A percentile compares a stretch with the other conserved stretches of the same genome.
Evolutionary conservation across 2,329 filamentous ascomycete genomes (phyloP).

Genomic region (Atkinsonella texensis): DNA sequence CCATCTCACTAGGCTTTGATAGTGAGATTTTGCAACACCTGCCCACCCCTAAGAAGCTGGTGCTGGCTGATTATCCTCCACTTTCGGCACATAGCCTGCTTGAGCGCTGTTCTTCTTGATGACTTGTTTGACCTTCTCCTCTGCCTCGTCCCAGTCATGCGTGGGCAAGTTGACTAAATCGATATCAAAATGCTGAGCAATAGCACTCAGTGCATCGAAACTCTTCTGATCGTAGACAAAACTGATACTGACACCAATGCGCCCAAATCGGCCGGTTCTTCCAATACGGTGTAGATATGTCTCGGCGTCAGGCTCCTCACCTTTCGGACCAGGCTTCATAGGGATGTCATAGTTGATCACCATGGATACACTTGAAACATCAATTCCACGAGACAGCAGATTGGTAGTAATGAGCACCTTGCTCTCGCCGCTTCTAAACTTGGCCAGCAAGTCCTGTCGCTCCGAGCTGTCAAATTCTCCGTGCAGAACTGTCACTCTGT

Average conservation of each 20-base stretch:
- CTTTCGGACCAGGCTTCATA: slow-evolving; percentile 42
- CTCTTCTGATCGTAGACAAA: slow-evolving; percentile 83
- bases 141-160: slow-evolving; percentile 82
- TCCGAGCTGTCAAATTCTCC: slow-evolving; percentile 75
- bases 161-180: slow-evolving; percentile 72
- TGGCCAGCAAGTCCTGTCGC: slow-evolving; percentile 72
- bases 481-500: slow-evolving; percentile 83
- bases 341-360: slow-evolving; percentile 95
- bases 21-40: slow-evolving; percentile 5
- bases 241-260: slow-evolving; percentile 89
- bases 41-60: slow-evolving; percentile 18
- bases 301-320: slow-evolving; percentile 83
- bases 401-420: slow-evolving; percentile 99
- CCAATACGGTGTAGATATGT: slow-evolving; percentile 98
- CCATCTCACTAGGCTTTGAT: background rate
- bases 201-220: slow-evolving; percentile 67
- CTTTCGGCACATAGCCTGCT: slow-evolving; percentile 38
- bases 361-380: slow-evolving; percentile 84
- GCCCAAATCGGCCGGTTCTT: slow-evolving; percentile 90
- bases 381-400: slow-evolving; percentile 89
- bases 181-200: slow-evolving; percentile 68
- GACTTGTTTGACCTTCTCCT: slow-evolving; percentile 67
- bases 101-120: slow-evolving; percentile 60
- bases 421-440: slow-evolving; percentile 74
- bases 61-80: slow-evolving; percentile 23